Evolutionary conservation across 345 rosid species (phyloP), one percentile per base, ranked within the genome.

Genomic region (Brassica napus): DNA sequence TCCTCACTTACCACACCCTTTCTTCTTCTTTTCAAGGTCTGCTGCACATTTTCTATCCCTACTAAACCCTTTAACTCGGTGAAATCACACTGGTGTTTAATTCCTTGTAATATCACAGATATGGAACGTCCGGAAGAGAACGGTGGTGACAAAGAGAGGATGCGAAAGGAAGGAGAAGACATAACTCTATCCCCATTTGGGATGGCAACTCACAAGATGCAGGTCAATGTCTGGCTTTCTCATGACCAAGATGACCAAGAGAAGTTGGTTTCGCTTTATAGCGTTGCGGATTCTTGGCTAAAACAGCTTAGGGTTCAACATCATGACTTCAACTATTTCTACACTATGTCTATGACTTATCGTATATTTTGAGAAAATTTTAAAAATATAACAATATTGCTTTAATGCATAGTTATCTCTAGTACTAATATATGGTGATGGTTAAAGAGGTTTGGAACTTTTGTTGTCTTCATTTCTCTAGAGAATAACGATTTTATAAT

Each of bases 201-300:
- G 16, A 67, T 95, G 85, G 98, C 97, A 63, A 95, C 94, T 73
- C 88, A 95, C 88, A 95, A 95, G 88, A 91, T 95, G 98, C 98
- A 93, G 78, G 98, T 98, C 37, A 83, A 85, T 55, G 89, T 95
- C 52, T 95, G 99, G 99, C 83, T 88, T 34, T 86, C 93, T 0
- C 88, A 92, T 58, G 89, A 94, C 26, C 83, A 92, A 1, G 76
- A 82, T 86, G 97, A 87, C 85, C 98, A 89, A 59, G 99, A 90
- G 21, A 86, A 90, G 86, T 82, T 95, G 28, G 75, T 44, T 66
- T 95, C 99, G 9, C 94, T 95, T 34, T 82, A 84, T 62, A 87
- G 99, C 21, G 97, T 95, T 79, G 98, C 99, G 0, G 97, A 95
- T 85, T 95, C 99, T 5, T 95, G 99, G 99, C 88, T 95, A 52